phyloP scores from a whole-genome alignment of 345 rosid species.

The Physaria fendleri region DNA sequence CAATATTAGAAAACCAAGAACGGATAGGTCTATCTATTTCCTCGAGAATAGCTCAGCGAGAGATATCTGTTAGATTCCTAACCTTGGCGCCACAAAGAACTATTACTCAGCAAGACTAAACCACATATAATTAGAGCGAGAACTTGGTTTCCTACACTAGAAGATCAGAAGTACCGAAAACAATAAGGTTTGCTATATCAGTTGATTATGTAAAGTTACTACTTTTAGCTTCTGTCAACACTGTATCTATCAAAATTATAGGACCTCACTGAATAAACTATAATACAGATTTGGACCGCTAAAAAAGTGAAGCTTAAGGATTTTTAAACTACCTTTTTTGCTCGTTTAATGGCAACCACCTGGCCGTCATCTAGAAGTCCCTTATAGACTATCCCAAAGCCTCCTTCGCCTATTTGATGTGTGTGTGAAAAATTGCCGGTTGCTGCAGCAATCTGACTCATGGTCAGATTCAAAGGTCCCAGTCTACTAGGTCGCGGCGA shows the following conservation, averaged over 20 bases:
- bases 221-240: neutral
- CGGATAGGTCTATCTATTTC: neutral
- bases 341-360: constrained; percentile 91
- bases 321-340: constrained; percentile 56
- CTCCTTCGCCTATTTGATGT: constrained; percentile 81
- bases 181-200: neutral
- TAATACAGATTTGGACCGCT: neutral
- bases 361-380: constrained; percentile 64
- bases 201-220: neutral
- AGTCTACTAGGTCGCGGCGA: constrained; percentile 66
- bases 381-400: constrained; percentile 84
- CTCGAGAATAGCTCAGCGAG: neutral
- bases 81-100: neutral
- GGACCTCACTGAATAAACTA: neutral
- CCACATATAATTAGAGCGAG: neutral
- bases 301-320: neutral
- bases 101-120: neutral
- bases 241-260: neutral
- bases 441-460: constrained; percentile 55
- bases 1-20: neutral
- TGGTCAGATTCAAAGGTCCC: constrained; percentile 57
- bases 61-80: neutral
- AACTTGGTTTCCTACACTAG: neutral
- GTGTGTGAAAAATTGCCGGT: constrained; percentile 61
- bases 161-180: neutral